These are phyloP conservation scores for Colletotrichum musae DNA, from an alignment of 2,329 filamentous ascomycete genomes.

Conservation along the genomic window DNA sequence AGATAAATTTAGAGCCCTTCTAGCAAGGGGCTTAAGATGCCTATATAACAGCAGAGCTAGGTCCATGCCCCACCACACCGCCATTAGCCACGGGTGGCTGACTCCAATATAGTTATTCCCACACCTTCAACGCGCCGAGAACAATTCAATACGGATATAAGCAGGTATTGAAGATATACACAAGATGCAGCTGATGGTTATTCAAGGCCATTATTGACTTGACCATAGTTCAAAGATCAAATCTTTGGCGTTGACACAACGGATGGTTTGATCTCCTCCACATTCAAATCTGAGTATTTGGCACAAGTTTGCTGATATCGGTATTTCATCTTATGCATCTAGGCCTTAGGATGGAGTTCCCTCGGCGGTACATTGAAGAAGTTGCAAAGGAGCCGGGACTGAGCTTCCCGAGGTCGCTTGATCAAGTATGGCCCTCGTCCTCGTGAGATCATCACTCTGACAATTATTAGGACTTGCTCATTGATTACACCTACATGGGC, in stretches of 20 bases:
- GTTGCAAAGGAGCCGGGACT: constrained; percentile 3
- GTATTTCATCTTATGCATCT: too few relatives aligned
- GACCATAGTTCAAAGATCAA: background rate
- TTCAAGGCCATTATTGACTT: background rate
- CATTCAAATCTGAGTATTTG: too few relatives aligned
- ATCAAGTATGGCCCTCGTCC: background rate
- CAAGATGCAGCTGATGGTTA: too few relatives aligned
- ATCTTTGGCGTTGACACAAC: constrained; percentile 8
- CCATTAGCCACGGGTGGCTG: too few relatives aligned
- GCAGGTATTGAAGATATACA: background rate
- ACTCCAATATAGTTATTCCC: too few relatives aligned
- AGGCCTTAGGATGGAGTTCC: constrained; percentile 1
- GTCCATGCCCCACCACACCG: too few relatives aligned
- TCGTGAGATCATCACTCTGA: background rate
- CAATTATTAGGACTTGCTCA: background rate
- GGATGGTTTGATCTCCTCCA: background rate
- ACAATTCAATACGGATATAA: background rate
- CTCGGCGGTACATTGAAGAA: constrained; percentile 8
- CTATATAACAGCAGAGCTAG: too few relatives aligned
- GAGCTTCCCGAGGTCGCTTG: constrained; percentile 4
- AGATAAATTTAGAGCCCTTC: too few relatives aligned
- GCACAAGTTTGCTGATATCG: too few relatives aligned
- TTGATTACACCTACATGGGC: constrained; percentile 10
- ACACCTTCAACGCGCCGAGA: background rate
- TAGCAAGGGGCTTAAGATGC: too few relatives aligned